Percentiles rank a stretch among this genome's conserved stretches.
Conservation (phyloP, 73 alveolate genomes). For the Effrenium voratum region DNA sequence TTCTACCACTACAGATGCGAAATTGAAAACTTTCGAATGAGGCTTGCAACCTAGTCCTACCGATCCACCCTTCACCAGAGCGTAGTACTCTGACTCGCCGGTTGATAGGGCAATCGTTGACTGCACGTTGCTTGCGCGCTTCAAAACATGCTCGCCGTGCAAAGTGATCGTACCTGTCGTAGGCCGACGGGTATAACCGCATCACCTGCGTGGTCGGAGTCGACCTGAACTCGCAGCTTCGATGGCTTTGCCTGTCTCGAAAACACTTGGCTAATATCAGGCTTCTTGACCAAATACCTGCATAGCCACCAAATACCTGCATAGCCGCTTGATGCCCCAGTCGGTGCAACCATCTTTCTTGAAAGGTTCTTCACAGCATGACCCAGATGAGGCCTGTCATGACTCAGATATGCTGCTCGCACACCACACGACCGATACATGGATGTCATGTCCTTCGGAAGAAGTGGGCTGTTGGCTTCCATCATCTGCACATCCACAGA, state of each 20-base stretch:
- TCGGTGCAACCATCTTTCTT: background rate
- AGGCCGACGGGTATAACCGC: too few relatives aligned
- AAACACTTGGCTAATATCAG: too few relatives aligned
- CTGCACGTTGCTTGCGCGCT: background rate
- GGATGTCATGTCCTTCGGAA: background rate
- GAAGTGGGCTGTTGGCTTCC: background rate
- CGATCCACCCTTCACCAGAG: background rate
- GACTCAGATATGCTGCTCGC: background rate
- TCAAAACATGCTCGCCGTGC: too few relatives aligned
- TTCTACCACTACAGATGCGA: background rate
- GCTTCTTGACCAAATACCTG: too few relatives aligned
- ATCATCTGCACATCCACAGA: background rate
- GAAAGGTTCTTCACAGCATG: constrained; percentile 15
- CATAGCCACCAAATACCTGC: background rate
- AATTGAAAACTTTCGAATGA: background rate
- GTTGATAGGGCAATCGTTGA: background rate
- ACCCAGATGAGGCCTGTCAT: background rate
- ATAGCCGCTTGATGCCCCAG: background rate
- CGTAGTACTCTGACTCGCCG: background rate
- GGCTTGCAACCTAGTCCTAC: background rate
- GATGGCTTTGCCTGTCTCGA: too few relatives aligned
- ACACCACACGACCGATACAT: background rate
- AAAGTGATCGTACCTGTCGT: too few relatives aligned
- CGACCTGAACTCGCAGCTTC: too few relatives aligned
- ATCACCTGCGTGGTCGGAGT: too few relatives aligned